Evolutionary conservation across 441 rosid species (phyloP), one percentile per base, ranked within the genome.

Genomic region (Erodium texanum): DNA sequence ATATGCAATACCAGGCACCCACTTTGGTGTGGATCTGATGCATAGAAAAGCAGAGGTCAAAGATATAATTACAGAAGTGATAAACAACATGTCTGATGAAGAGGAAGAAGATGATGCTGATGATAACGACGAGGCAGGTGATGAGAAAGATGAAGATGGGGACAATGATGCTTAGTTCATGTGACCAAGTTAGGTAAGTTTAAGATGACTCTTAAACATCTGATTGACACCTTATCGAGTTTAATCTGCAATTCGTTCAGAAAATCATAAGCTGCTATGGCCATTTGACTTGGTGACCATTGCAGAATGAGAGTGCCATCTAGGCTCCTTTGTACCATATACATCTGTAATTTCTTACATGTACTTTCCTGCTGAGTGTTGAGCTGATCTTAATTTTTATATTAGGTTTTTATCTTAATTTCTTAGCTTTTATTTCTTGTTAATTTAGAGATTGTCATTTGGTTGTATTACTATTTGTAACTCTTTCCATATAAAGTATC

Each of bases 21-120:
- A 89, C 76, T 94, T 91, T 24, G 84, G 80, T 50, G 77, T 88
- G 24, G 92, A 87, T 71, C 81, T 91, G 68, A 82, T 86, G 79
- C 83, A 85, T 70, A 83, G 97, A 78, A 94, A 94, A 84, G 82
- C 87, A 48, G 99, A 94, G 80, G 96, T 94, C 43, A 94, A 94
- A 79, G 96, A 85, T 20, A 84, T 91, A 45, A 88, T 94, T 66
- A 89, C 97, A 8, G 97, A 89, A 64, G 97, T 88, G 45, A 87
- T 94, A 71, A 91, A 85, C 75, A 86, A 81, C 75, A 91, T 94
- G 99, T 80, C 92, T 20, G 97, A 94, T 67, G 92, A 84, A 11
- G 96, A 10, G 15, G 61, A 89, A 62, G 97, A 83, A 11, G 96
- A 85, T 16, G 93, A 68, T 3, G 93, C 86, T 1, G 90, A 82